These are phyloP conservation scores for Colletotrichum gigasporum DNA, from an alignment of 2,329 filamentous ascomycete species.

Conservation along the genomic window DNA sequence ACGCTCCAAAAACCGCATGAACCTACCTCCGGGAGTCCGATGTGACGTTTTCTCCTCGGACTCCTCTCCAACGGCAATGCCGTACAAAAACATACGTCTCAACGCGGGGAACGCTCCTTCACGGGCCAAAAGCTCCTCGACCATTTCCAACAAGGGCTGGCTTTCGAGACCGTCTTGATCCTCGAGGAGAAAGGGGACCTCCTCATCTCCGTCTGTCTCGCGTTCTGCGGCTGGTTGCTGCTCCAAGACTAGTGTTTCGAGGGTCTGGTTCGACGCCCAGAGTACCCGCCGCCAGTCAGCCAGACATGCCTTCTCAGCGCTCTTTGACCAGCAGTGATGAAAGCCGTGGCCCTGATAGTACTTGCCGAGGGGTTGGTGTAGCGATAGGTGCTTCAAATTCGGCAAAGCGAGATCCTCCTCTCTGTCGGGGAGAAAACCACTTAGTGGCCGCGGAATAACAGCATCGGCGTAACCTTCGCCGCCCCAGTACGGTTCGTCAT, in stretches of 20 bases:
- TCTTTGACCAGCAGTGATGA: neutral
- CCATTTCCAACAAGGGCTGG: neutral
- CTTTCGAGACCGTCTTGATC: neutral
- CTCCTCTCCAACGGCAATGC: neutral
- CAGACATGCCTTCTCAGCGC: neutral
- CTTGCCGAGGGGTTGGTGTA: no score
- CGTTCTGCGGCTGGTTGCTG: neutral
- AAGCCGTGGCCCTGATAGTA: neutral
- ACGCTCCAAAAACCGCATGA: neutral
- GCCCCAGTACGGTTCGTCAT: neutral
- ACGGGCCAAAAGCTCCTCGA: neutral
- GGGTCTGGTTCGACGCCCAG: neutral
- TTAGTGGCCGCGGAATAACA: neutral
- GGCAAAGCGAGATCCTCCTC: neutral
- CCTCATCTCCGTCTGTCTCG: neutral
- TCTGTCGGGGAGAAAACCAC: neutral
- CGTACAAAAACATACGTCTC: neutral
- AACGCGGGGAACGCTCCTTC: neutral
- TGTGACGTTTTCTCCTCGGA: neutral
- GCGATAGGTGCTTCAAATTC: neutral
- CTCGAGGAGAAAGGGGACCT: neutral
- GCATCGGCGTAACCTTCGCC: neutral
- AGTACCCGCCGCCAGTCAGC: neutral
- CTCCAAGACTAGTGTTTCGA: neutral
- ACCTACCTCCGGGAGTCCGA: neutral